These are phyloP conservation scores for Citrullus mucosospermus DNA, from an alignment of 306 rosid species.

Conservation along the genomic window DNA sequence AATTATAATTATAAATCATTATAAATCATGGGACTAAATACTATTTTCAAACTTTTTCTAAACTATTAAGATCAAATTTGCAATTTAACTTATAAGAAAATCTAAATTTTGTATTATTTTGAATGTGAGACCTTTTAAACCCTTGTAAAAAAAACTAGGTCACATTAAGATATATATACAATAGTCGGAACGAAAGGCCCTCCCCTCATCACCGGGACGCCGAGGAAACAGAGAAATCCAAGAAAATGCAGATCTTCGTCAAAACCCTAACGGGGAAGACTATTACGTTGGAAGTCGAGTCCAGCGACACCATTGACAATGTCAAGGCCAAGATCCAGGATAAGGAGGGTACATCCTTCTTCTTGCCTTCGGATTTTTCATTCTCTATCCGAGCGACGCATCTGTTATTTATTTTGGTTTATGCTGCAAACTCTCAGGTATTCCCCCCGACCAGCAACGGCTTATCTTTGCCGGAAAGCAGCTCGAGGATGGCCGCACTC, in stretches of 20 bases:
- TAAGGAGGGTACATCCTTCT: background rate
- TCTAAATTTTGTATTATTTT: too few relatives aligned
- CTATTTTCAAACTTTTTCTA: too few relatives aligned
- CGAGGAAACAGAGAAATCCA: background rate
- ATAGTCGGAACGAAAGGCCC: background rate
- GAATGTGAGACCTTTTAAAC: too few relatives aligned
- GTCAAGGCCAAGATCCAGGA: conserved; percentile 1
- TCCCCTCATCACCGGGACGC: background rate
- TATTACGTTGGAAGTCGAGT: background rate
- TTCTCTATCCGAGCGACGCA: background rate
- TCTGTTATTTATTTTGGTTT: background rate
- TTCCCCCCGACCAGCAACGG: background rate
- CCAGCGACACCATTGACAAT: background rate
- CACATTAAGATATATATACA: background rate
- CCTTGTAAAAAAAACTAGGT: too few relatives aligned
- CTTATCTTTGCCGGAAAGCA: conserved; percentile 2
- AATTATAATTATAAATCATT: too few relatives aligned
- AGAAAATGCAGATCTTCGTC: conserved; percentile 3
- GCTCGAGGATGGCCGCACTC: conserved; percentile 4
- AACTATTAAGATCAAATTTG: too few relatives aligned
- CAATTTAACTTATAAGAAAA: too few relatives aligned
- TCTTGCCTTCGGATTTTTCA: background rate
- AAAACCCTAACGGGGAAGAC: conserved; percentile 9
- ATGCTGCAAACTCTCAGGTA: background rate
- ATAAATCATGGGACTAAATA: too few relatives aligned